phyloP scores from a whole-genome alignment of 1,284 basidiomycete species.

The Quambalaria eucalypti region DNA sequence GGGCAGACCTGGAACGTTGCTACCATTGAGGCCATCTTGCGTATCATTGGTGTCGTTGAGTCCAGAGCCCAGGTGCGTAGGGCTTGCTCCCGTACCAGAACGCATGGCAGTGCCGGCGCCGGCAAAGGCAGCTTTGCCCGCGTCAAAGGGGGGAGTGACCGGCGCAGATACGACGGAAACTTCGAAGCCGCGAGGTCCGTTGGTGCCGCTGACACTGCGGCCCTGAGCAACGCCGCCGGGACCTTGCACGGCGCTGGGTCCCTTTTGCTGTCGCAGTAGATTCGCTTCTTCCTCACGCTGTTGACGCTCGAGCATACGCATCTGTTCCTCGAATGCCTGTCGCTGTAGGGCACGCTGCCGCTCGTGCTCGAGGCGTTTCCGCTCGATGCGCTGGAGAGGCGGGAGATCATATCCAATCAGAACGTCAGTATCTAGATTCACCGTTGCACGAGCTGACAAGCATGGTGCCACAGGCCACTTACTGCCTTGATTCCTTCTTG shows the following conservation, averaged over 20 bases:
- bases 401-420: not conserved
- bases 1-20: conserved; percentile 15
- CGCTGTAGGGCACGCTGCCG: conserved; percentile 29
- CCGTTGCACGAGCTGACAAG: not conserved
- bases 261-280: conserved; percentile 14
- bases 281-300: conserved; percentile 29
- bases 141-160: conserved; percentile 17
- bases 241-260: too few species aligned
- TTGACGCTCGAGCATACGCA: conserved; percentile 26
- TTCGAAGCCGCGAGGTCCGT: too few species aligned
- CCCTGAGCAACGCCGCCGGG: not conserved
- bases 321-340: conserved; percentile 32
- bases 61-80: not conserved
- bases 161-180: conserved; percentile 17
- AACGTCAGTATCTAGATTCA: not conserved
- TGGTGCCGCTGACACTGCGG: not conserved
- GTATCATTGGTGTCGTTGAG: not conserved
- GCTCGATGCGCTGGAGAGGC: conserved; percentile 14
- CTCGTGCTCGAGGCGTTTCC: conserved; percentile 32
- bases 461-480: not conserved
- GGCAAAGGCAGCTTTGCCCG: conserved; percentile 2
- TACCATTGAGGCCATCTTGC: conserved; percentile 15
- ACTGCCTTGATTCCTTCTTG: not conserved
- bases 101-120: conserved; percentile 2
- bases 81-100: conserved; percentile 5